Evolutionary conservation across 2,329 filamentous ascomycete species (phyloP), one percentile per base, ranked within the genome.

Genomic region (Verticillium dahliae): DNA sequence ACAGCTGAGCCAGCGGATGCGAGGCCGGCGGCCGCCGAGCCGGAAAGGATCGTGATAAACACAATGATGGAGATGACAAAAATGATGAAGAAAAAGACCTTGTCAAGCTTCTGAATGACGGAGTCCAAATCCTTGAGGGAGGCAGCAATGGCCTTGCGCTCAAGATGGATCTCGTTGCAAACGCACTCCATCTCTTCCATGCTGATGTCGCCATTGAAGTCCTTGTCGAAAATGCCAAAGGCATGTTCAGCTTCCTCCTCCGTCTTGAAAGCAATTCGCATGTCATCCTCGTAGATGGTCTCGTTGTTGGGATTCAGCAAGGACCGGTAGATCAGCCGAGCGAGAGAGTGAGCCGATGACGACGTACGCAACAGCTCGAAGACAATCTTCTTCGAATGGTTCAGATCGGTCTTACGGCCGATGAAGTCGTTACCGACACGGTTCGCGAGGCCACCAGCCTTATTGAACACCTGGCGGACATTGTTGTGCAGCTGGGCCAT

Each of bases 81-180:
- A 45, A 97, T 92, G 70, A 97, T 86, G 76, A 96, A 92, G 72
- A 96, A 82, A 70, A 98, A 91, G 10, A 97, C 90, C 67, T 90
- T 85, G 74, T 97, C 92, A 2, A 98, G 85, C 75, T 96, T 96
- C 66, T 88, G 85, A 57, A 97, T 92, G 15, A 98, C 94, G 0
- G 91, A 96, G 74, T 98, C 94, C 13, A 98, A 80, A 76, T 98
- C 94, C 75, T 97, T 97, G 62, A 98, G 80, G 0, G 93, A 97
- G 1, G 93, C 94, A 0, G 92, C 94, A 67, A 98, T 97, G 7
- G 92, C 92, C 74, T 97, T 98, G 71, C 94, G 90, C 78, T 98
- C 94, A 15, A 94, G 86, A 39, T 94, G 92, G 66, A 97, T 95
- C 71, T 98, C 94, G 59, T 96, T 93, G 75, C 92, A 96, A 31